A percentile compares a stretch with the other conserved stretches of the same genome.
phyloP scores from a whole-genome alignment of 805 yeast genomes.

The Kazachstania martiniae region DNA sequence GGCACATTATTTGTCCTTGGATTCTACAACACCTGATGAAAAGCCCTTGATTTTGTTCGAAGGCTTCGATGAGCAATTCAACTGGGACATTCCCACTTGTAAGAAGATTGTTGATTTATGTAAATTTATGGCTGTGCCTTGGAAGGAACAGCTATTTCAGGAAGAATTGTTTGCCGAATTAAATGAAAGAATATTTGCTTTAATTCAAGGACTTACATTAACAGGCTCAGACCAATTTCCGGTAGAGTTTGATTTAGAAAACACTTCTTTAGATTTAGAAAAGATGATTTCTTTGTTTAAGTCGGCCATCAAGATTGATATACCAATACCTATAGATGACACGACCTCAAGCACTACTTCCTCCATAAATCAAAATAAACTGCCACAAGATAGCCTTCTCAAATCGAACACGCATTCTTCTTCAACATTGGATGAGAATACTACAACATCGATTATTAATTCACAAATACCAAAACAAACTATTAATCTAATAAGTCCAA shows the following conservation, averaged over 20 bases:
- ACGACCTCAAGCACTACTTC: too few species aligned
- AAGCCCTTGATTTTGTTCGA: conserved; percentile 14
- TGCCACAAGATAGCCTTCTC: too few species aligned
- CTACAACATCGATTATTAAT: too few species aligned
- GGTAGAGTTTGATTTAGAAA: conserved; percentile 6
- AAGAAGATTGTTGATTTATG: conserved; percentile 6
- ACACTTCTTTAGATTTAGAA: conserved; percentile 4
- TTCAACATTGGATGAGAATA: too few species aligned
- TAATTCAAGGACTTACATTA: conserved; percentile 5
- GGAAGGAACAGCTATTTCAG: conserved; percentile 14
- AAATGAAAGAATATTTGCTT: conserved; percentile 3
- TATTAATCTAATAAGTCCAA: not conserved
- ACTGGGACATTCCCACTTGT: conserved; percentile 12
- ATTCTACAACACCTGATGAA: not conserved
- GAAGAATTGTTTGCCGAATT: conserved; percentile 4
- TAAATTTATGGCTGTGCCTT: conserved; percentile 14
- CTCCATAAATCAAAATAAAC: too few species aligned
- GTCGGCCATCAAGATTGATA: too few species aligned
- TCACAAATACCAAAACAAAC: too few species aligned
- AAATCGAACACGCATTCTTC: too few species aligned
- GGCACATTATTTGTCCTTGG: not conserved
- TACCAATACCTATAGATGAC: too few species aligned
- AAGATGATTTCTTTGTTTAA: too few species aligned
- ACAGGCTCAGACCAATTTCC: conserved; percentile 5
- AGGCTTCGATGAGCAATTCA: conserved; percentile 14